Base-by-base conservation (phyloP, 2,329 filamentous ascomycete species). In the Zymoseptoria tritici region DNA sequence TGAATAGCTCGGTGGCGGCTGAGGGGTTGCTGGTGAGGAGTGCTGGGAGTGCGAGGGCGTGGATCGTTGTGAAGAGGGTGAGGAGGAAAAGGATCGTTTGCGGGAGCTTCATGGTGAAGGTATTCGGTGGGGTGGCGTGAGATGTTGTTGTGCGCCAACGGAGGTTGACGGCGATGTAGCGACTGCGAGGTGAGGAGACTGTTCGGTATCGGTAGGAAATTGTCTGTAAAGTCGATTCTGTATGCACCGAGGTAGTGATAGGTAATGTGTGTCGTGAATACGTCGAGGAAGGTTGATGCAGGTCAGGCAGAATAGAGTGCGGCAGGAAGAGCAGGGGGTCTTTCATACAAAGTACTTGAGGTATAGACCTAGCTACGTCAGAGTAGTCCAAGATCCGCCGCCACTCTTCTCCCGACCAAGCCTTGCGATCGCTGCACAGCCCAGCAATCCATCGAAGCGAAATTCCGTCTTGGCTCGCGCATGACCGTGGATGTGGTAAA, bases 11-110 rank as follows among this genome's bases (percentile, higher is more conserved):
- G 56, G 61, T 64, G n/a, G 63, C 57, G 21, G 65, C 57, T 21
- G 67, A 65, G 58, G 77, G 74, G 26, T 81, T 65, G 6, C 62
- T 58, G 49, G 66, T 64, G 58, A 69, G 61, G 19, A 66, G 62
- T n/a, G 66, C 59, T 19, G 70, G 72, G 8, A 71, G 54, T 4
- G 68, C 65, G 61, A 73, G 64, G 3, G 69, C 70, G 58, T 72
- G 67, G 52, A 71, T 68, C 22, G 66, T 66, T 8, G 70, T 69
- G 64, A 70, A 56, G 61, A 72, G 61, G 49, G 65, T 59, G 52
- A 73, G 60, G 26, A 73, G 65, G 59, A 61, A 66, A 51, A 70
- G 57, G 31, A 73, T 55, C 16, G 66, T 61, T 58, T 68, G 68
- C 51, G 59, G 58, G 19, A 71, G 49, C 60, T 60, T 68, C 71